Conservation (phyloP, 192 early-diverging fungal genomes). For the Umbelopsis sp. region DNA sequence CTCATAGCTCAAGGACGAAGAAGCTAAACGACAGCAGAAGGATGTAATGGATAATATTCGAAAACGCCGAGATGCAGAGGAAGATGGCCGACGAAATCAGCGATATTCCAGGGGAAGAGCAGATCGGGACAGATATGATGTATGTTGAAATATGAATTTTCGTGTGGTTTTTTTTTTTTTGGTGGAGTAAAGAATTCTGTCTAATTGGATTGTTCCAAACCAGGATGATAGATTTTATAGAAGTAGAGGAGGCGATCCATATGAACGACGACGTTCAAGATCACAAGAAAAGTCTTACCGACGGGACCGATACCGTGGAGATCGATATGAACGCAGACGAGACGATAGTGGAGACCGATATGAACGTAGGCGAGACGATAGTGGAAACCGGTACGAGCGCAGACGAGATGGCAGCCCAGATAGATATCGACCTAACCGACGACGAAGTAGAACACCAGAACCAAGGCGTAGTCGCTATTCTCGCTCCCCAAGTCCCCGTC, state of each 20-base stretch:
- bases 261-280: slow-evolving; percentile 13
- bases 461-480: slow-evolving; percentile 11
- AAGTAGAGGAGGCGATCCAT: background rate
- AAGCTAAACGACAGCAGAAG: slow-evolving; percentile 43
- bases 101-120: background rate
- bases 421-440: slow-evolving; percentile 25
- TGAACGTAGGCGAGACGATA: slow-evolving; percentile 18
- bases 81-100: slow-evolving; percentile 19
- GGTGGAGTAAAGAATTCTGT: no score
- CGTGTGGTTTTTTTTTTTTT: no score
- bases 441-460: slow-evolving; percentile 29
- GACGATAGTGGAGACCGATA: slow-evolving; percentile 27
- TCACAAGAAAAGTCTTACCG: slow-evolving; percentile 24
- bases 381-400: slow-evolving; percentile 27
- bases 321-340: slow-evolving; percentile 16
- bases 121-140: slow-evolving; percentile 3
- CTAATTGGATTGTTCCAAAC: background rate
- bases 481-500: background rate
- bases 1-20: slow-evolving; percentile 39
- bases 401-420: slow-evolving; percentile 20
- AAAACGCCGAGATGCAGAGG: slow-evolving; percentile 32
- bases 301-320: slow-evolving; percentile 35
- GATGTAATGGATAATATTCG: slow-evolving; percentile 45
- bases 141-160: no score
- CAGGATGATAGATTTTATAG: slow-evolving; percentile 25